Base-by-base conservation (phyloP, 805 yeast species). In the Metschnikowia borealis region DNA sequence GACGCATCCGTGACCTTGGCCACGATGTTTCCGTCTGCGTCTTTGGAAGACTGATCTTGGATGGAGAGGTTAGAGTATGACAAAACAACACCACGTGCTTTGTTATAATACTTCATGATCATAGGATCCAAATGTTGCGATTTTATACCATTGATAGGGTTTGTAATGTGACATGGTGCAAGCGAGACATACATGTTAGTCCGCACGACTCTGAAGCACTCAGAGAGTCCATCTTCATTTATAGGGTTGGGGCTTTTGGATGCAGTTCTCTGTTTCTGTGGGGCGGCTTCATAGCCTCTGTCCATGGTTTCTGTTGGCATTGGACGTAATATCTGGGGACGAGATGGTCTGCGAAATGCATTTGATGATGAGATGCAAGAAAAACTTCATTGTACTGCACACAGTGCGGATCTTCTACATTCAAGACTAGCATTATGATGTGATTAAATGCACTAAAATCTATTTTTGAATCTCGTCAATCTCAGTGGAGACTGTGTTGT, bases 81-180 rank as follows among this genome's bases (percentile, higher is more conserved):
- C 52, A 94, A 71, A 8, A 94, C 86, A 17, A 94, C 90, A 26
- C 99, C 99, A 37, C 80, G 80, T 3, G 85, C 85, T 23, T 82
- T 77, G 13, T 80, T 68, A 57, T 80, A 85, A 65, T 85, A 89
- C 38, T 87, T 82, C 96, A 94, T 89, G 31, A 94, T 73, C 68
- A 94, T 73, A 3, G 94, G 90, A 62, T 94, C 96, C 55, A 94
- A 71, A 70, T 94, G 98, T 70, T 92, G 97, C 29, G 83, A 77
- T 66, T 82, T 81, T 55, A 94, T 78, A 38, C 98, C 99, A 52
- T 81, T 81, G 14, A 85, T 63, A 6, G 97, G 96, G 46, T 77
- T 73, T 38, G 75, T 72, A 36, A 83, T 63, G 68, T 84, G 87
- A 48, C 82, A 74, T 47, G 99, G 99, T 5, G 99, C 97, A 47